phyloP scores from a whole-genome alignment of 2,329 filamentous ascomycete genomes.

The Trichophyton rubrum region DNA sequence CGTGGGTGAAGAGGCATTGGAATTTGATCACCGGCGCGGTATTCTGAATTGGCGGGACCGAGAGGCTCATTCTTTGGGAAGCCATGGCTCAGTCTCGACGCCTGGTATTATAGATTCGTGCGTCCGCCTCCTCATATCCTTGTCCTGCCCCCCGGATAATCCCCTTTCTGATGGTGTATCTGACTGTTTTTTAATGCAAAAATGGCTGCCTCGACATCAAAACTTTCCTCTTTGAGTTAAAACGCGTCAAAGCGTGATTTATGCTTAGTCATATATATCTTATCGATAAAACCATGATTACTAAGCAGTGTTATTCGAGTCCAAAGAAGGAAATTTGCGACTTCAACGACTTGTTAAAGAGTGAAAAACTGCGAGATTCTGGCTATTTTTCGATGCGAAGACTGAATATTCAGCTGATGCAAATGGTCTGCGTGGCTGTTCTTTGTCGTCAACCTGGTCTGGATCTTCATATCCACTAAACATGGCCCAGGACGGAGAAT shows the following conservation, averaged over 20 bases:
- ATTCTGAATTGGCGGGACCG: constrained; percentile 43
- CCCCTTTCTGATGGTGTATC: background rate
- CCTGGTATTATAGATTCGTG: background rate
- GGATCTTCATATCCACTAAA: background rate
- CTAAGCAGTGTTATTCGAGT: background rate
- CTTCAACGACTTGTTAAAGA: background rate
- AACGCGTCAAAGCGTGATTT: background rate
- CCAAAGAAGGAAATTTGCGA: background rate
- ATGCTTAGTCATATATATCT: background rate
- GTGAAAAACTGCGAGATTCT: background rate
- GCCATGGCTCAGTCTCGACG: background rate
- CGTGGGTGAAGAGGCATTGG: constrained; percentile 74
- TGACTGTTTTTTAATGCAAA: background rate
- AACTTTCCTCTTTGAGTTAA: background rate
- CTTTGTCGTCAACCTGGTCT: background rate
- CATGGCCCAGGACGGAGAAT: background rate
- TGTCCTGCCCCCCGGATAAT: background rate
- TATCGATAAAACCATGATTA: background rate
- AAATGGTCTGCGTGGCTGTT: background rate
- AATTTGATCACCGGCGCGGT: constrained; percentile 70
- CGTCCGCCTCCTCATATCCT: background rate
- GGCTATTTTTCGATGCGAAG: background rate
- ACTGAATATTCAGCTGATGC: background rate
- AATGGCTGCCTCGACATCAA: background rate
- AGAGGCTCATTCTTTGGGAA: constrained; percentile 16